Conservation (phyloP, 164 flowering plant species). For the Magnolia officinalis region DNA sequence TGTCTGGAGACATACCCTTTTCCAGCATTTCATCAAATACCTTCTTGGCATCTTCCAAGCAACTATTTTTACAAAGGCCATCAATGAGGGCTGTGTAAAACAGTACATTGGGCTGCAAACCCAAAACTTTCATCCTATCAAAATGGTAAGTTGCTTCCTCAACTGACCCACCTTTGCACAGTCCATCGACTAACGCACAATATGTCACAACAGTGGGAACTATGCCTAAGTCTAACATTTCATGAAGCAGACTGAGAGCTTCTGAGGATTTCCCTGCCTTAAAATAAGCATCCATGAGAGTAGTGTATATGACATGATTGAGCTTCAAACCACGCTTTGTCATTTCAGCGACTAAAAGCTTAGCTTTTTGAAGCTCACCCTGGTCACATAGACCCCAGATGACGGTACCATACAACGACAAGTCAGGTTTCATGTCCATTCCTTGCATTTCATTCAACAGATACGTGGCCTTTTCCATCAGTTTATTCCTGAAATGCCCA, state of each 20-base stretch:
- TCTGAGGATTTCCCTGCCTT: constrained; percentile 55
- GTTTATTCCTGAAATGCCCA: constrained; percentile 57
- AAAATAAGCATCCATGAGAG: constrained; percentile 64
- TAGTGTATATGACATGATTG: constrained; percentile 58
- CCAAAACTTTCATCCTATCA: constrained; percentile 34
- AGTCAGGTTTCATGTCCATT: constrained; percentile 41
- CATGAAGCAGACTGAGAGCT: constrained; percentile 50
- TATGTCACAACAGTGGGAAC: constrained; percentile 62
- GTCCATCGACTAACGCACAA: constrained; percentile 66
- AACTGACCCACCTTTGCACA: constrained; percentile 63
- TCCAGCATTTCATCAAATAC: constrained; percentile 57
- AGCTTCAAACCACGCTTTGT: constrained; percentile 31
- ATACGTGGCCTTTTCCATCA: constrained; percentile 39
- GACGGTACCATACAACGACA: constrained; percentile 54
- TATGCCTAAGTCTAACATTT: constrained; percentile 53
- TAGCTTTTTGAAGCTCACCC: constrained; percentile 51
- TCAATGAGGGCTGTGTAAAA: constrained; percentile 72
- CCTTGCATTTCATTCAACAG: constrained; percentile 52
- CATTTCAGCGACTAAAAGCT: constrained; percentile 50
- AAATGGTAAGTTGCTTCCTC: constrained; percentile 59
- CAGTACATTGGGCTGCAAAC: constrained; percentile 55
- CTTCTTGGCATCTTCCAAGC: constrained; percentile 49
- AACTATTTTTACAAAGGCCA: constrained; percentile 57
- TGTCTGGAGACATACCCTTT: constrained; percentile 57
- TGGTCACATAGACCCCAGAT: constrained; percentile 72